Conservation (phyloP, 1,284 basidiomycete species). For the Sutorius eximius region DNA sequence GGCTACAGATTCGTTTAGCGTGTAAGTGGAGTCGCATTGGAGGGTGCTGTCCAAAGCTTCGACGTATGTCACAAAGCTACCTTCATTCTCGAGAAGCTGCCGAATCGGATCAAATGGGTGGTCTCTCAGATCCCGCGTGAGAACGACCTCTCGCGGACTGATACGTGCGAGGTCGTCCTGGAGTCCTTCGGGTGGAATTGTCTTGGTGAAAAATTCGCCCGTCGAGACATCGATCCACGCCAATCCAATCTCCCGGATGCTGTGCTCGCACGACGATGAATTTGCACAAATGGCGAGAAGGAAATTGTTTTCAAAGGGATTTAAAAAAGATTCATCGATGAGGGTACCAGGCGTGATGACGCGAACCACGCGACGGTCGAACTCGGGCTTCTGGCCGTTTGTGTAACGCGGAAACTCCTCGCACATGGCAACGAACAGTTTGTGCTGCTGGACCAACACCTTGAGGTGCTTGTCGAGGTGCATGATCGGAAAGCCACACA, state of each 20-base stretch:
- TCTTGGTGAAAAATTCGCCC: slow-evolving; percentile 86
- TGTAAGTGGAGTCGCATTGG: slow-evolving; percentile 25
- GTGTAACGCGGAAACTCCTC: slow-evolving; percentile 75
- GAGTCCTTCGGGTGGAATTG: slow-evolving; percentile 53
- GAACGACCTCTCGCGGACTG: slow-evolving; percentile 78
- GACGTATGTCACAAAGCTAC: slow-evolving; percentile 51
- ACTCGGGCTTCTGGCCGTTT: slow-evolving; percentile 51
- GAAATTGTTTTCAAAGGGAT: slow-evolving; percentile 85
- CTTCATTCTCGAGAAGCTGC: slow-evolving; percentile 50
- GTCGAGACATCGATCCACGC: slow-evolving; percentile 97
- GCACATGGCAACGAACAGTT: slow-evolving; percentile 85
- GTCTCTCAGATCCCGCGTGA: slow-evolving; percentile 49
- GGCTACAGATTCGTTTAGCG: slow-evolving; percentile 54
- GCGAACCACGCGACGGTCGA: slow-evolving; percentile 78
- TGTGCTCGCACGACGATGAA: slow-evolving; percentile 2
- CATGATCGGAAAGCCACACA: slow-evolving; percentile 90
- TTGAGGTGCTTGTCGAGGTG: slow-evolving; percentile 88
- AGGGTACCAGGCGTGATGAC: slow-evolving; percentile 91
- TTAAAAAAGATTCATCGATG: slow-evolving; percentile 86
- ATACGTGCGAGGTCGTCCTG: slow-evolving; percentile 86
- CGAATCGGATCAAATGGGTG: slow-evolving; percentile 45
- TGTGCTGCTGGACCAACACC: slow-evolving; percentile 78
- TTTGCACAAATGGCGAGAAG: slow-evolving; percentile 67
- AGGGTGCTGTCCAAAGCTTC: slow-evolving; percentile 8
- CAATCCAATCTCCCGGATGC: slow-evolving; percentile 46